Base-by-base conservation (phyloP, 352 stramenopile genomes). In the Blastocystis sp. region DNA sequence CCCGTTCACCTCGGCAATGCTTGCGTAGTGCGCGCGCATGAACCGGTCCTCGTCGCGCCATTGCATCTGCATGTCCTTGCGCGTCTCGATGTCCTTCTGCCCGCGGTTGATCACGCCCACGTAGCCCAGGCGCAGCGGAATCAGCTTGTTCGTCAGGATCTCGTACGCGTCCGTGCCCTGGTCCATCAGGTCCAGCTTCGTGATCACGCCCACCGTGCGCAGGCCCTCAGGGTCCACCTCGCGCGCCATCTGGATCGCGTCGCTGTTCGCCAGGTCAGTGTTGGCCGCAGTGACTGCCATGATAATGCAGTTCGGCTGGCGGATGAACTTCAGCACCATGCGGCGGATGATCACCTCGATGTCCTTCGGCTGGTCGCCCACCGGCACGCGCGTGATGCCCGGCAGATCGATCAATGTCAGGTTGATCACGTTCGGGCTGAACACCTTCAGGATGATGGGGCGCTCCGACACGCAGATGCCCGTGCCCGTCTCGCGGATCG, bases 121-220 rank as follows among this genome's bases (percentile, higher is more conserved):
- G 88, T 98, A 99, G 61, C 97, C 97, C 76, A 94, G 92, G 74
- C 96, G 95, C 28, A 99, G 92, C 40, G 96, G 95, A 89, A 99
- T 98, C 9, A 99, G 92, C 88, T 94, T 93, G 89, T 96, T 96
- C 48, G 60, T 60, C 14, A 90, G 88, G 19, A 90, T 67, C 45
- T 67, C 66, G 76, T 94, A 91, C 5, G 95, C 96, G 91, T 99
- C 97, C 9, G 97, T 99, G 69, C 96, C 97, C 77, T 97, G 94
- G 92, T 99, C 97, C 96, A 99, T 99, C 56, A 99, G 93, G 90
- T 99, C 97, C 38, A 99, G 91, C 91, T 99, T 99, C 1, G 97
- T 99, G 41, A 99, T 91, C 61, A 99, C 97, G 60, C 97, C 97
- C 88, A 99, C 97, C 3, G 97, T 99, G 59, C 97, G 92, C 88